A percentile compares a stretch with the other conserved stretches of the same genome.
phyloP scores from a whole-genome alignment of 129 eudicot species.

The Centella asiatica region DNA sequence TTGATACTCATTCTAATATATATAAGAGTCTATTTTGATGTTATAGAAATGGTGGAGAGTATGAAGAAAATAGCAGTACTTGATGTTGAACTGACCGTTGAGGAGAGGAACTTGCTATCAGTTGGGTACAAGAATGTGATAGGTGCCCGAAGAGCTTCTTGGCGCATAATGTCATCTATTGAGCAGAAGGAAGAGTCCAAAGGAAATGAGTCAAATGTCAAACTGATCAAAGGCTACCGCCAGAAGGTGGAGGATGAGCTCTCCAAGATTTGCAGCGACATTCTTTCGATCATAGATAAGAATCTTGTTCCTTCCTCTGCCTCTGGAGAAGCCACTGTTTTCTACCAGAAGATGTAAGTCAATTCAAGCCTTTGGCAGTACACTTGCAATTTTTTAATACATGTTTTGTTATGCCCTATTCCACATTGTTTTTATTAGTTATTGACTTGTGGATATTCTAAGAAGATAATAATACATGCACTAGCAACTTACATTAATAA shows the following conservation, averaged over 20 bases:
- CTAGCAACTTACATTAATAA: too few relatives aligned
- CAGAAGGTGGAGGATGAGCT: slow-evolving; percentile 92
- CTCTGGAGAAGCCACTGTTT: slow-evolving; percentile 86
- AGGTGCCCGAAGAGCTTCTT: slow-evolving; percentile 89
- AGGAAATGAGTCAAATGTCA: slow-evolving; percentile 72
- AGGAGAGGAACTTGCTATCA: slow-evolving; percentile 86
- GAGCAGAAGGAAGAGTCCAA: slow-evolving; percentile 93
- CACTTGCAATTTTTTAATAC: neutral
- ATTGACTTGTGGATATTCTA: too few relatives aligned
- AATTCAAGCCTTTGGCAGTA: neutral
- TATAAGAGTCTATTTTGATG: neutral
- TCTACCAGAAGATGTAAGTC: slow-evolving; percentile 87
- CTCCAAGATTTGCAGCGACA: slow-evolving; percentile 75
- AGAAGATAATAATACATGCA: too few relatives aligned
- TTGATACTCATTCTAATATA: too few relatives aligned
- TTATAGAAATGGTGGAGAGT: slow-evolving; percentile 88
- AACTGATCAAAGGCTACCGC: slow-evolving; percentile 71
- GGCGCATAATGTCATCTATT: slow-evolving; percentile 97
- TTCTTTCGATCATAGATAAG: slow-evolving; percentile 71
- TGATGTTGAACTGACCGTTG: slow-evolving; percentile 78
- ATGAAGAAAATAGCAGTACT: slow-evolving; percentile 90
- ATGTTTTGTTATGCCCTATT: neutral
- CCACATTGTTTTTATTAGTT: neutral
- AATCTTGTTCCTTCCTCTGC: slow-evolving; percentile 72
- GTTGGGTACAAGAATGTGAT: slow-evolving; percentile 95